Conservation (phyloP, 768 basidiomycete genomes). For the Hypholoma fasciculare region DNA sequence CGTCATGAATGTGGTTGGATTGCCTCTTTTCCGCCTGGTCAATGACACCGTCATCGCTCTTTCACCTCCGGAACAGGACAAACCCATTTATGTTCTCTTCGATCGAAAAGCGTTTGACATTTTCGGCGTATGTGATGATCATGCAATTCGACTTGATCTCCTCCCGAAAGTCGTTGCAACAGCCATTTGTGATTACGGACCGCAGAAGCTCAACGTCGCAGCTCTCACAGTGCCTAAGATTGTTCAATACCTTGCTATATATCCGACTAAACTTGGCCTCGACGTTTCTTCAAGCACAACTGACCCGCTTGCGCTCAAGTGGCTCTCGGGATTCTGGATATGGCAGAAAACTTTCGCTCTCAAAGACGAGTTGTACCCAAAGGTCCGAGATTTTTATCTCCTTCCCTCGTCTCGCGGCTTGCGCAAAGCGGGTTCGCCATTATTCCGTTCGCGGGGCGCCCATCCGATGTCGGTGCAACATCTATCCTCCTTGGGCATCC, state of each 20-base stretch:
- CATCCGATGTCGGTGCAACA: slow-evolving; percentile 19
- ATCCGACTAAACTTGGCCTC: slow-evolving; percentile 23
- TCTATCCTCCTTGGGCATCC: slow-evolving; percentile 29
- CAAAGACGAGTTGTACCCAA: slow-evolving; percentile 20
- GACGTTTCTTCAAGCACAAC: slow-evolving; percentile 18
- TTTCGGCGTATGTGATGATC: slow-evolving; percentile 28
- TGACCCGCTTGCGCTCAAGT: slow-evolving; percentile 21
- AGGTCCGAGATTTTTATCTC: slow-evolving; percentile 22
- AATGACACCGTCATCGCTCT: slow-evolving; percentile 22
- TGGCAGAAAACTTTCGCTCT: slow-evolving; percentile 34
- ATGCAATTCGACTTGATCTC: slow-evolving; percentile 27
- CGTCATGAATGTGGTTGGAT: slow-evolving; percentile 30
- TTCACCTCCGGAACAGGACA: neutral
- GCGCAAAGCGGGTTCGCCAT: slow-evolving; percentile 16
- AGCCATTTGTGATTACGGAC: slow-evolving; percentile 21
- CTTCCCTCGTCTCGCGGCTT: slow-evolving; percentile 35
- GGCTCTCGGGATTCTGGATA: slow-evolving; percentile 44
- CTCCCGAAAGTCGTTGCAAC: slow-evolving; percentile 25
- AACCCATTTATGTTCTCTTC: slow-evolving; percentile 25
- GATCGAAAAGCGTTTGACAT: slow-evolving; percentile 25
- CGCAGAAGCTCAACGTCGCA: slow-evolving; percentile 30
- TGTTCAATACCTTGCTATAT: slow-evolving; percentile 26
- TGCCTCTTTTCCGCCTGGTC: slow-evolving; percentile 36
- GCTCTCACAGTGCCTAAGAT: slow-evolving; percentile 24
- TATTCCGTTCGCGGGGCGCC: slow-evolving; percentile 27